phyloP scores from a whole-genome alignment of 768 basidiomycete genomes.

The Lactarius psammicola region DNA sequence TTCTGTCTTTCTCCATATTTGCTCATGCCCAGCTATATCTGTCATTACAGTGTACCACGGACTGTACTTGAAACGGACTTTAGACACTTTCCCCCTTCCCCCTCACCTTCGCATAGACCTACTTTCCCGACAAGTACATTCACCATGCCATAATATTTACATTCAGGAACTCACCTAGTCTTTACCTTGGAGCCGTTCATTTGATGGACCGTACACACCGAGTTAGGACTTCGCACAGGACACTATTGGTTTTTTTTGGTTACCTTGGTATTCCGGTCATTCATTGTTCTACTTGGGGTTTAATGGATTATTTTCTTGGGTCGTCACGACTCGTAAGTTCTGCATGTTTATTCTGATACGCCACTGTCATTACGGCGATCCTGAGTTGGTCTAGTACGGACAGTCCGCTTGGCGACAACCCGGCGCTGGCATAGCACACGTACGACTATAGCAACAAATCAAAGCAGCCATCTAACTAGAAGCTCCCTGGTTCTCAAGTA shows the following conservation, averaged over 20 bases:
- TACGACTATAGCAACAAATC: not conserved
- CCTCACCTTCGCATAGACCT: not conserved
- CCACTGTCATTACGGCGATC: not conserved
- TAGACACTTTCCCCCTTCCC: not conserved
- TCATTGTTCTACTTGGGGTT: not conserved
- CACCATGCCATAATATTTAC: not conserved
- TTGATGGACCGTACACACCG: not conserved
- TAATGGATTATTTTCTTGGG: not conserved
- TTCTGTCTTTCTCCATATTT: not conserved
- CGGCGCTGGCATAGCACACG: not conserved
- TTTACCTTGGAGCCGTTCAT: not conserved
- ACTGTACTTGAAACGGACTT: conserved; percentile 9
- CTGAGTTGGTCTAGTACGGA: not conserved
- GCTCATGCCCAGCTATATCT: not conserved
- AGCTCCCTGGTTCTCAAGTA: too few species aligned
- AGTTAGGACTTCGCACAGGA: not conserved
- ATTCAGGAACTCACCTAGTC: not conserved
- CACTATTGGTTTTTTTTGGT: not conserved
- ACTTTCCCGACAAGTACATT: not conserved
- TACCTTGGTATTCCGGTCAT: not conserved
- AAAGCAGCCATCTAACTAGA: not conserved
- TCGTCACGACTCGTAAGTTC: not conserved
- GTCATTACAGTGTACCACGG: conserved; percentile 1
- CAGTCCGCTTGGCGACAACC: not conserved
- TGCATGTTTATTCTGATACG: not conserved